Evolutionary conservation across 2,329 filamentous ascomycete species (phyloP).

Genomic region (Ophiostoma himal-ulmi): DNA sequence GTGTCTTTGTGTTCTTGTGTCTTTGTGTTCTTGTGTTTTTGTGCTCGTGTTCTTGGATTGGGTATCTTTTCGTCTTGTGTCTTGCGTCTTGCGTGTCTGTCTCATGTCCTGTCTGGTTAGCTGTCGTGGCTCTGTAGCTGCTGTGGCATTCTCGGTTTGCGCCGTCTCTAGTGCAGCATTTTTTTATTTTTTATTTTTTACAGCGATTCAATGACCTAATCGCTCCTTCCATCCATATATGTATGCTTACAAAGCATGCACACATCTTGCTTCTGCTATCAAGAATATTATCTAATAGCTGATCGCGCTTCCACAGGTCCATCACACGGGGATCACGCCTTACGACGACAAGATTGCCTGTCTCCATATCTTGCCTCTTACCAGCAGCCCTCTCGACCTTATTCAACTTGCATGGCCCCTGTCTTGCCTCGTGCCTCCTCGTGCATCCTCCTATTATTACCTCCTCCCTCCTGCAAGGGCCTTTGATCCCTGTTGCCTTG

Average conservation of each 20-base stretch:
- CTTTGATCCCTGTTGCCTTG: not conserved
- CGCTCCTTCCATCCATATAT: not conserved
- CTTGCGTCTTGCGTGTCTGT: not conserved
- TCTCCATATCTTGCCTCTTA: not conserved
- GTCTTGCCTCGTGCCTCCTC: too few relatives aligned
- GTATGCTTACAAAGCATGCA: not conserved
- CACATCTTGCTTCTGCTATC: too few relatives aligned
- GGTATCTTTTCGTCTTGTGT: not conserved
- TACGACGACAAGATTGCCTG: not conserved
- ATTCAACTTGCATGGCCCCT: too few relatives aligned
- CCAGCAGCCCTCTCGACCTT: too few relatives aligned
- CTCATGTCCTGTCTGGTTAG: not conserved
- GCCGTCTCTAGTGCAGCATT: too few relatives aligned
- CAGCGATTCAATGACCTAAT: not conserved
- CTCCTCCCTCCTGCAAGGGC: not conserved
- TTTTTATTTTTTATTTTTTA: too few relatives aligned
- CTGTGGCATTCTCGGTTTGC: too few relatives aligned
- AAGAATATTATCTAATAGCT: not conserved
- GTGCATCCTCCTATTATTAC: too few relatives aligned
- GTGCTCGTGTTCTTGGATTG: too few relatives aligned
- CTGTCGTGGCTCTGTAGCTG: too few relatives aligned
- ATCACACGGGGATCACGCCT: slow-evolving; percentile 2
- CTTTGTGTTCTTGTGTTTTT: not conserved
- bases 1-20: not conserved
- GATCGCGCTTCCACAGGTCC: not conserved